Conservation (phyloP, 1,284 basidiomycete genomes). For the Singerocomus rubriflavus region DNA sequence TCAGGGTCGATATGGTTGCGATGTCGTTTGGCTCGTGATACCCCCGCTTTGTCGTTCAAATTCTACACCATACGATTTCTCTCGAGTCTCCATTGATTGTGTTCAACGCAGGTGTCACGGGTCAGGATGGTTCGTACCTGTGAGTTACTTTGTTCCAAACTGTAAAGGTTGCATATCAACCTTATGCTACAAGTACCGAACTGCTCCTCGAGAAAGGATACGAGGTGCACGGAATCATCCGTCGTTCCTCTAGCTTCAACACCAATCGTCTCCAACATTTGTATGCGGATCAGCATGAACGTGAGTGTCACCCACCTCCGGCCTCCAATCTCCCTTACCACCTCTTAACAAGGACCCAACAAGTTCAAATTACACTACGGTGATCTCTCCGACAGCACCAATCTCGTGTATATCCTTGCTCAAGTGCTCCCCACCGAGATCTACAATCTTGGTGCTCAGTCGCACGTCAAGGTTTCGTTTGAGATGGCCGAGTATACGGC, state of each 20-base stretch:
- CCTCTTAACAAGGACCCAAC: constrained; percentile 50
- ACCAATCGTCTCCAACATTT: constrained; percentile 88
- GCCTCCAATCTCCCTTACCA: background rate
- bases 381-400: constrained; percentile 88
- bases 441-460: constrained; percentile 95
- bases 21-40: constrained; percentile 5
- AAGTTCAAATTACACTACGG: constrained; percentile 90
- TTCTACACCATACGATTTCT: background rate
- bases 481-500: constrained; percentile 97
- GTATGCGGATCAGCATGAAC: constrained; percentile 83
- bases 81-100: constrained; percentile 5
- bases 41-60: background rate
- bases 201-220: constrained; percentile 84
- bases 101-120: constrained; percentile 71
- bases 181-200: constrained; percentile 58
- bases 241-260: constrained; percentile 92
- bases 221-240: constrained; percentile 90
- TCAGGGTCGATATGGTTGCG: background rate
- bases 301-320: constrained; percentile 40
- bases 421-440: constrained; percentile 89
- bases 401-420: constrained; percentile 90
- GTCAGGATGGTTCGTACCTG: constrained; percentile 90
- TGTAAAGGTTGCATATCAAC: constrained; percentile 9
- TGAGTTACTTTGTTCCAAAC: constrained; percentile 36
- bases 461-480: constrained; percentile 95